Base-by-base conservation (phyloP, 805 yeast species). In the Candida insectorum region DNA sequence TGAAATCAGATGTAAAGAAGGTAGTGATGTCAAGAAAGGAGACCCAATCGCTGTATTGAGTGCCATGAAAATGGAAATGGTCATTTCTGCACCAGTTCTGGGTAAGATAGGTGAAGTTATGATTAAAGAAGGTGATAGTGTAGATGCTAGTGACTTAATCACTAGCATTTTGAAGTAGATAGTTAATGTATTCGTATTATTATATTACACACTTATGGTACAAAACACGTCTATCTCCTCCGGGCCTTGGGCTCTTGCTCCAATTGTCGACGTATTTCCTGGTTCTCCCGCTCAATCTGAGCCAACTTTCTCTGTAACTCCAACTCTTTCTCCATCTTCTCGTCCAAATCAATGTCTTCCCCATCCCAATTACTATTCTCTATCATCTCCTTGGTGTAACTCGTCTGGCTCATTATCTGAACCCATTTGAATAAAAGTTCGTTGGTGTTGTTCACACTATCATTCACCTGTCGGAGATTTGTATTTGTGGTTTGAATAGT, bases 11-110 rank as follows among this genome's bases (percentile, higher is more conserved):
- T 87, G 88, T 44, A 85, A 87, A 70, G 77, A 78, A 48, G 96
- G 94, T 41, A 74, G 80, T 33, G 83, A 82, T 45, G 95, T 93
- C 46, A 87, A 86, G 77, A 91, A 91, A 77, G 98, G 98, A 47
- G 95, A 91, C 58, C 89, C 96, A 21, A 62, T 91, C 45, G 94
- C 95, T 41, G 95, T 91, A 16, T 74, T 91, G 57, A 79, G 91
- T 58, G 98, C 98, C 44, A 91, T 91, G 98, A 91, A 91, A 78
- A 91, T 91, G 98, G 98, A 93, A 71, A 93, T 93, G 97, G 95
- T 93, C 33, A 89, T 91, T 51, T 77, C 87, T 58, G 91, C 98
- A 15, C 95, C 95, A 35, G 83, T 79, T 39, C 73, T 81, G 39
- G 99, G 98, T 60, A 77, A 75, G 56, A 78, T 93, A 42, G 80